Conservation (phyloP, 2,329 filamentous ascomycete genomes). For the Massarina eburnea region DNA sequence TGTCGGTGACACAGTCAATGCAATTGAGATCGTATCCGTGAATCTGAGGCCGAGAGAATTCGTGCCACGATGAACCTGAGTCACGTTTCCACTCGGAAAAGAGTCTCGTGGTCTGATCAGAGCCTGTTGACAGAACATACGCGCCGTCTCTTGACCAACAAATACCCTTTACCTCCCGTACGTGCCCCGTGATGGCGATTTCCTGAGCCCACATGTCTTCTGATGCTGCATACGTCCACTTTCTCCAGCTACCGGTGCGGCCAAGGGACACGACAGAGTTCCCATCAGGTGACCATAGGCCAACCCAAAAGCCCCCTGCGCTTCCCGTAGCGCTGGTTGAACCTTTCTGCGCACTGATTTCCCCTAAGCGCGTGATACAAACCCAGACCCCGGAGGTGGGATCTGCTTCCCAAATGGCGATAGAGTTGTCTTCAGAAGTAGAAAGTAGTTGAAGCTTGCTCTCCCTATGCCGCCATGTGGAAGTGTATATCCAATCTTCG, state of each 20-base stretch:
- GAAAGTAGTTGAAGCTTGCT: conserved; percentile 73
- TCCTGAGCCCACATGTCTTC: conserved; percentile 74
- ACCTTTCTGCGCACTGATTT: conserved; percentile 92
- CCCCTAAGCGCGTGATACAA: conserved; percentile 79
- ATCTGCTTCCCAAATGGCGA: conserved; percentile 91
- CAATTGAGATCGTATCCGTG: conserved; percentile 98
- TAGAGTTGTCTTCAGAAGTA: conserved; percentile 90
- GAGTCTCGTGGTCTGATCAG: conserved; percentile 89
- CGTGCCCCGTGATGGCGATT: conserved; percentile 81
- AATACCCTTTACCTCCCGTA: conserved; percentile 76
- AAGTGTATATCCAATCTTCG: conserved; percentile 97
- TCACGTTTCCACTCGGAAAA: conserved; percentile 74
- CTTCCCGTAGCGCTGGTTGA: conserved; percentile 96
- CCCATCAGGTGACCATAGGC: conserved; percentile 83
- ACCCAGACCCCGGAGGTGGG: conserved; percentile 85
- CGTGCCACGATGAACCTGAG: conserved; percentile 73
- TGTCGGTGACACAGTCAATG: conserved; percentile 71
- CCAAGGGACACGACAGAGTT: conserved; percentile 77
- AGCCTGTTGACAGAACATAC: conserved; percentile 85
- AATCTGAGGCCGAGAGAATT: conserved; percentile 93
- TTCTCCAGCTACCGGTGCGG: conserved; percentile 88
- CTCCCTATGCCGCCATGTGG: conserved; percentile 66
- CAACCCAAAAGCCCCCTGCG: conserved; percentile 94
- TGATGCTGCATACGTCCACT: conserved; percentile 68
- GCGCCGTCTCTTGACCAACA: conserved; percentile 80